phyloP scores from a whole-genome alignment of 2,329 filamentous ascomycete genomes.

The Aspergillus brasiliensis region DNA sequence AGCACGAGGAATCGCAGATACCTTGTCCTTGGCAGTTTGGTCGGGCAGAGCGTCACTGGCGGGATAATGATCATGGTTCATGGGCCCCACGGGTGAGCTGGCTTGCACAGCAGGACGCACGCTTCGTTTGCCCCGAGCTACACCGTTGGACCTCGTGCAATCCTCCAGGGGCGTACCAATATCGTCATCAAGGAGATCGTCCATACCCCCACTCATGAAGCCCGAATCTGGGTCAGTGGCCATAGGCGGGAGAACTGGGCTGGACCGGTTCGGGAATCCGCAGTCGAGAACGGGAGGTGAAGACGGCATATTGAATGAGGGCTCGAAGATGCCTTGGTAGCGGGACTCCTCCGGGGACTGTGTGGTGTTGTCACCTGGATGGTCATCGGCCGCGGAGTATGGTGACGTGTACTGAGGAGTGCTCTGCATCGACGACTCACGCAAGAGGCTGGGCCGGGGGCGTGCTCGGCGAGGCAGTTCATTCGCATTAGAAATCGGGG shows the following conservation, averaged over 20 bases:
- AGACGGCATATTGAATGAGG: slow-evolving; percentile 81
- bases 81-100: slow-evolving; percentile 30
- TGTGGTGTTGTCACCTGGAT: slow-evolving; percentile 47
- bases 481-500: slow-evolving; percentile 42
- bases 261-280: slow-evolving; percentile 70
- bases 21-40: slow-evolving; percentile 23
- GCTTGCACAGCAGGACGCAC: slow-evolving; percentile 28
- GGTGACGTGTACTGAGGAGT: slow-evolving; percentile 42
- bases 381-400: slow-evolving; percentile 42
- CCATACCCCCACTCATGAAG: slow-evolving; percentile 78
- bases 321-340: slow-evolving; percentile 59
- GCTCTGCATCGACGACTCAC: slow-evolving; percentile 61
- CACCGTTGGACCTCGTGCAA: slow-evolving; percentile 22
- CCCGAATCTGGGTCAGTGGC: slow-evolving; percentile 67
- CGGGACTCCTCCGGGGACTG: slow-evolving; percentile 54
- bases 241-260: slow-evolving; percentile 70
- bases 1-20: slow-evolving; percentile 27
- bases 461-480: slow-evolving; percentile 35
- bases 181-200: slow-evolving; percentile 69
- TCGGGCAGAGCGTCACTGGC: slow-evolving; percentile 23
- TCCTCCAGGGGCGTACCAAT: slow-evolving; percentile 32
- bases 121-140: slow-evolving; percentile 22
- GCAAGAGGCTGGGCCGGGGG: slow-evolving; percentile 56
- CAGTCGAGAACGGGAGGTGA: slow-evolving; percentile 80
- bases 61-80: slow-evolving; percentile 22